Base-by-base conservation (phyloP, 2,329 filamentous ascomycete species). In the Ophiosphaerella herpotricha region DNA sequence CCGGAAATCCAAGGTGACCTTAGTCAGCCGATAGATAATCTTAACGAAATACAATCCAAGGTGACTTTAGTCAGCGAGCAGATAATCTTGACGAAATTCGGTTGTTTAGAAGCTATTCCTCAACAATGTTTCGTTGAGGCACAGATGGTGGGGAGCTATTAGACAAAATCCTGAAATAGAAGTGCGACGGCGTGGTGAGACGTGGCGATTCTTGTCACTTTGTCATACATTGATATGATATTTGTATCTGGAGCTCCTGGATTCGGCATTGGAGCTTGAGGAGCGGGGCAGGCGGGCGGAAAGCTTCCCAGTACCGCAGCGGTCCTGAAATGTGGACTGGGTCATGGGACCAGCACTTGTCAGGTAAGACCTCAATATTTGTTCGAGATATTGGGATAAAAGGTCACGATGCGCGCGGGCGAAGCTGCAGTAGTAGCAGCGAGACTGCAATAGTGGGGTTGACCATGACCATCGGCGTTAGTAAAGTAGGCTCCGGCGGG, bases 401-500 rank as follows among this genome's bases (percentile, higher is more conserved):
- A 29, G 40, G 46, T 48, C 43, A 46, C 47, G 42, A 43, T 36
- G 43, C 34, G 40, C 43, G 43, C 40, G 43, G 7, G 26, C 58
- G 58, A 53, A 48, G 48, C 45, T 43, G 57, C 44, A 35, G 43
- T 50, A 51, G 44, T 41, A 53, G 50, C 43, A 36, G 39, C 4
- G 18, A 33, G 46, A 50, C 41, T 43, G 53, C 7, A 33, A 54
- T 61, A 58, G 66, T 66, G 68, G 67, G 66, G 66, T 65, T 50
- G 37, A 58, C 49, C 56, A 53, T 48, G 42, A 49, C 52, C 44
- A 50, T 61, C 66, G 63, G 63, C 57, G 58, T 69, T 68, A 68
- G 66, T 51, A 61, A 60, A 58, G 53, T 57, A 60, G 54, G 51
- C 58, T 66, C 63, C 59, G 61, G 61, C 64, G 53, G 54, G 56